These are phyloP conservation scores for Thecaphora frezii DNA, from an alignment of 1,284 basidiomycete genomes.

Conservation along the genomic window DNA sequence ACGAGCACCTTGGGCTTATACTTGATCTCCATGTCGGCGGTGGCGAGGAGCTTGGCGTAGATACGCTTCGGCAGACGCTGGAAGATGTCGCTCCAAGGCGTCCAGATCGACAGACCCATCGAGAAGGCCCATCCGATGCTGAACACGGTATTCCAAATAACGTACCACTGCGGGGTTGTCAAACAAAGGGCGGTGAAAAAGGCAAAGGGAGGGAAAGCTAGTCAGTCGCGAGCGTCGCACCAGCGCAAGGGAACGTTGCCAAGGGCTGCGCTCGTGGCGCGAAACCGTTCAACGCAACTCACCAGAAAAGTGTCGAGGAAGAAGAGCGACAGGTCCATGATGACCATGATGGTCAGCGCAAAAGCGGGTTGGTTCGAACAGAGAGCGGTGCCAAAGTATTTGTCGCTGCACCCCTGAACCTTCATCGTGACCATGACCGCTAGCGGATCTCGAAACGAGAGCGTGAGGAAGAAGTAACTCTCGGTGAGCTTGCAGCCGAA, in stretches of 20 bases:
- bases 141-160: conserved; percentile 60
- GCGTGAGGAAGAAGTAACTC: conserved; percentile 59
- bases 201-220: conserved; percentile 64
- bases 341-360: conserved; percentile 54
- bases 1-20: conserved; percentile 60
- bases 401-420: conserved; percentile 55
- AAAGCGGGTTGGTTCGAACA: conserved; percentile 57
- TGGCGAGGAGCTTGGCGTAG: conserved; percentile 59
- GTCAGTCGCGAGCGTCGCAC: no score
- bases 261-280: no score
- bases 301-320: conserved; percentile 58
- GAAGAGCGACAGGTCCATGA: conserved; percentile 59
- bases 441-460: conserved; percentile 58
- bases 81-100: conserved; percentile 59
- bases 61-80: conserved; percentile 59
- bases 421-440: conserved; percentile 57
- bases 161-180: conserved; percentile 55
- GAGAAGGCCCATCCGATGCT: conserved; percentile 58
- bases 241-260: no score
- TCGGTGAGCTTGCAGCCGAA: conserved; percentile 60
- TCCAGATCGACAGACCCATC: conserved; percentile 59
- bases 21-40: conserved; percentile 59
- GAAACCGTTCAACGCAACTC: no score
- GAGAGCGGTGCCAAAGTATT: conserved; percentile 55
- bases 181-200: conserved; percentile 59